Evolutionary conservation across 352 stramenopile species (phyloP).

Genomic region (Phytopythium sindhum): DNA sequence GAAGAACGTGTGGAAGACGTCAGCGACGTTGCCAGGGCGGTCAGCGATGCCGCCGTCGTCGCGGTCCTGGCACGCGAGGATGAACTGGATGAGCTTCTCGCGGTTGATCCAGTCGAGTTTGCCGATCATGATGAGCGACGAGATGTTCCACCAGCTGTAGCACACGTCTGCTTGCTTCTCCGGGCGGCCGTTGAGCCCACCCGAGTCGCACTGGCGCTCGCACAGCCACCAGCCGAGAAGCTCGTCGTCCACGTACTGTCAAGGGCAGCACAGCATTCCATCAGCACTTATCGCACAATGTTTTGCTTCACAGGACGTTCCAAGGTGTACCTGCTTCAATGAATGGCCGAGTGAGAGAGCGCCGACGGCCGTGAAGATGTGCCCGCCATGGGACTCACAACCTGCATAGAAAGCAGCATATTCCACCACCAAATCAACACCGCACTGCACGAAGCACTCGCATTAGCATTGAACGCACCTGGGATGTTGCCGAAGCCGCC

Average conservation of each 20-base stretch:
- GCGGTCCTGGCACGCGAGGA: constrained; percentile 94
- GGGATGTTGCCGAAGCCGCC: constrained; percentile 90
- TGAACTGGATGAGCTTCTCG: constrained; percentile 92
- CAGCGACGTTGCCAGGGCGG: constrained; percentile 93
- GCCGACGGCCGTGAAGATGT: constrained; percentile 97
- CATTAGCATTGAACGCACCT: constrained; percentile 14
- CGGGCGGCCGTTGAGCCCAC: constrained; percentile 93
- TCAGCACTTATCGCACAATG: not conserved
- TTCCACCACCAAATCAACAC: not conserved
- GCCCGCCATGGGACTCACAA: constrained; percentile 96
- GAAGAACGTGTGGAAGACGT: constrained; percentile 99
- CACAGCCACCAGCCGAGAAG: constrained; percentile 96
- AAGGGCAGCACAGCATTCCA: not conserved
- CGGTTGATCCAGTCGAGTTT: constrained; percentile 95
- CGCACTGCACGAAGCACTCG: not conserved
- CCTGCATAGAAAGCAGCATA: constrained; percentile 39
- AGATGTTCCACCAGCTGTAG: constrained; percentile 99
- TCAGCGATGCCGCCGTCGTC: constrained; percentile 98
- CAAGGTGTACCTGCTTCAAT: constrained; percentile 30
- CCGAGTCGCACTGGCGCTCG: constrained; percentile 96
- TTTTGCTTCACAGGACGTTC: too few relatives aligned
- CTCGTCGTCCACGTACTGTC: constrained; percentile 81
- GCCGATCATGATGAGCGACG: constrained; percentile 93
- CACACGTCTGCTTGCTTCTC: constrained; percentile 99
- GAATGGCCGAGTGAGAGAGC: constrained; percentile 89